Evolutionary conservation across 2,329 filamentous ascomycete species (phyloP).

Genomic region (Diaporthe helianthi): DNA sequence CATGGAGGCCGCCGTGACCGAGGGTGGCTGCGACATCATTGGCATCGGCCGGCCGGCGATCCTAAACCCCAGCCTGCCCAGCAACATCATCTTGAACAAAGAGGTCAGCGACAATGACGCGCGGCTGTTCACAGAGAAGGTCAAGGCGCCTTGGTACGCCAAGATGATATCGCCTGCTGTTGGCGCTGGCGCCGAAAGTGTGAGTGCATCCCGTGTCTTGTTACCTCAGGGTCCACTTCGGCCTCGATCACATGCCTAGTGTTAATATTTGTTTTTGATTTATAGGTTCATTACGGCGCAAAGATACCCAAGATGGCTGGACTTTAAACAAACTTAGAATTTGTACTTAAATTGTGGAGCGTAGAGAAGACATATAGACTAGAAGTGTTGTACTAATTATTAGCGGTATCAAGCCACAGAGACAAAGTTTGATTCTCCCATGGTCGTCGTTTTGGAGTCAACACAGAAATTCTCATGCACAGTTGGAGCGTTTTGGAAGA

Average conservation of each 20-base stretch:
- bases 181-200: slow-evolving; percentile 38
- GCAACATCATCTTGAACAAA: slow-evolving; percentile 45
- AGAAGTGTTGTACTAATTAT: not conserved
- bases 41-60: slow-evolving; percentile 50
- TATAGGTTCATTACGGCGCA: slow-evolving; percentile 12
- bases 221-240: too few species aligned
- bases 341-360: too few species aligned
- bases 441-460: too few species aligned
- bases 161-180: slow-evolving; percentile 38
- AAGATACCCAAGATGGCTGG: slow-evolving; percentile 26
- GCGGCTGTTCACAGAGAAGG: slow-evolving; percentile 41
- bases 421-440: too few species aligned
- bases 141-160: slow-evolving; percentile 38
- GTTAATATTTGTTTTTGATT: not conserved
- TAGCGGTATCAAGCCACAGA: not conserved
- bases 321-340: not conserved
- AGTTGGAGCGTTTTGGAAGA: too few species aligned
- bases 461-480: too few species aligned
- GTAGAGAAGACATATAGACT: not conserved
- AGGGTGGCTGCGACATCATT: slow-evolving; percentile 50
- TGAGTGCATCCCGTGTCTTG: slow-evolving; percentile 27
- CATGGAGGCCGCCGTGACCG: slow-evolving; percentile 49
- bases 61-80: slow-evolving; percentile 47
- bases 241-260: not conserved
- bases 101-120: slow-evolving; percentile 46